These are phyloP conservation scores for Hippophae rhamnoides DNA, from an alignment of 306 rosid genomes.

Conservation along the genomic window DNA sequence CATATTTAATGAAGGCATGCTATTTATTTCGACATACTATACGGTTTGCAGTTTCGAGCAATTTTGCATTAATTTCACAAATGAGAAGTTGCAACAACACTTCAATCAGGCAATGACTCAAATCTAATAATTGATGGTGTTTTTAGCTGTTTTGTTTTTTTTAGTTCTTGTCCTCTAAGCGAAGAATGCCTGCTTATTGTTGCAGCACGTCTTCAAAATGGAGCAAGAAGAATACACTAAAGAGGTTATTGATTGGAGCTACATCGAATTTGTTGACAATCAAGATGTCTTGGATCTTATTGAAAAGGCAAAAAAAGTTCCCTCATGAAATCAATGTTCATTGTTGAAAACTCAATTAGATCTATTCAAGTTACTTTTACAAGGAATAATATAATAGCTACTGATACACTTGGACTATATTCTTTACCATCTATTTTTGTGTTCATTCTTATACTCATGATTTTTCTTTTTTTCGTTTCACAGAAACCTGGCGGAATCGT, in stretches of 20 bases:
- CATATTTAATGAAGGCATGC: too few relatives aligned
- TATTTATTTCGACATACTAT: too few relatives aligned
- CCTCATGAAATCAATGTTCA: slow-evolving; percentile 12
- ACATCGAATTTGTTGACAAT: slow-evolving; percentile 95
- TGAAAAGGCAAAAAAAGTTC: slow-evolving; percentile 58
- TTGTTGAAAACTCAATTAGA: slow-evolving; percentile 12
- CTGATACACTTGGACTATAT: too few relatives aligned
- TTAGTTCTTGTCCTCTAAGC: neutral
- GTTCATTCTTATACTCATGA: slow-evolving; percentile 6
- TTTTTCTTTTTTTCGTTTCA: slow-evolving; percentile 15
- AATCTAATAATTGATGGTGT: slow-evolving; percentile 18
- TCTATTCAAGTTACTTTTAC: too few relatives aligned
- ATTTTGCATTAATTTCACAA: slow-evolving; percentile 97
- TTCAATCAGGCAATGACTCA: slow-evolving; percentile 73
- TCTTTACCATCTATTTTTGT: neutral
- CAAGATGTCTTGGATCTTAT: slow-evolving; percentile 96
- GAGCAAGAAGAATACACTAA: slow-evolving; percentile 99
- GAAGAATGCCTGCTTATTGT: slow-evolving; percentile 11
- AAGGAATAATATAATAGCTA: too few relatives aligned
- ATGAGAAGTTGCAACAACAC: slow-evolving; percentile 98
- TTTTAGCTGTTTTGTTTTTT: neutral
- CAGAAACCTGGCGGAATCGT: slow-evolving; percentile 99
- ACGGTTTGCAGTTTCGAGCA: slow-evolving; percentile 53
- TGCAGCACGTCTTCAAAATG: slow-evolving; percentile 98
- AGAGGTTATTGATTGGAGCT: slow-evolving; percentile 95